Percentiles rank a stretch among this genome's conserved stretches.
Evolutionary conservation across 768 basidiomycete genomes (phyloP).

Genomic region (Russula vinacea): DNA sequence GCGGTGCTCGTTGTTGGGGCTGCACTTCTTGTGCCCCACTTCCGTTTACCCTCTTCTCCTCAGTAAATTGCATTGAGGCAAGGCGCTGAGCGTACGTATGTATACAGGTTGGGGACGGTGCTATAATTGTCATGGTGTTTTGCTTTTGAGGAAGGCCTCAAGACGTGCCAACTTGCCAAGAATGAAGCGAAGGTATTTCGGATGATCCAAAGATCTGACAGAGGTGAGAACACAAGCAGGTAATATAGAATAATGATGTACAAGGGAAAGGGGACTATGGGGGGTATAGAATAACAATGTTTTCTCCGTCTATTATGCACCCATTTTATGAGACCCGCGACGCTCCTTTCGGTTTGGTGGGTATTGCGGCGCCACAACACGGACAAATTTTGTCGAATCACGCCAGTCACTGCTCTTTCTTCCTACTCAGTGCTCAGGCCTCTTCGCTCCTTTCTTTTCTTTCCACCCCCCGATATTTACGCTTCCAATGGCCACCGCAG

Average conservation of each 20-base stretch:
- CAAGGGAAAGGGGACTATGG: constrained; percentile 2
- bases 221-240: constrained; percentile 17
- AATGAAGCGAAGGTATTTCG: constrained; percentile 1
- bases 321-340: background rate
- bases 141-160: constrained; percentile 18
- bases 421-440: constrained; percentile 6
- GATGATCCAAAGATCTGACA: constrained; percentile 2
- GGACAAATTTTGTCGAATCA: constrained; percentile 22
- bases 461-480: background rate
- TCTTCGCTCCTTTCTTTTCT: constrained; percentile 10
- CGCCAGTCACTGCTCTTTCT: constrained; percentile 12
- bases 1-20: constrained; percentile 36
- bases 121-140: constrained; percentile 28
- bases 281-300: constrained; percentile 9
- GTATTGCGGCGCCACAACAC: constrained; percentile 16
- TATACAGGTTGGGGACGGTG: constrained; percentile 29
- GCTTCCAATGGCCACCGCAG: constrained; percentile 28
- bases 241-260: constrained; percentile 24
- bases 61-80: constrained; percentile 17
- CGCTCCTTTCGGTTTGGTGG: background rate
- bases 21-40: constrained; percentile 36
- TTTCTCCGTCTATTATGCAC: background rate
- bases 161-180: constrained; percentile 4
- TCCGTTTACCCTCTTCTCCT: constrained; percentile 27
- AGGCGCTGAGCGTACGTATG: constrained; percentile 25